These are phyloP conservation scores for Fusarium napiforme DNA, from an alignment of 2,329 filamentous ascomycete genomes.

Conservation along the genomic window DNA sequence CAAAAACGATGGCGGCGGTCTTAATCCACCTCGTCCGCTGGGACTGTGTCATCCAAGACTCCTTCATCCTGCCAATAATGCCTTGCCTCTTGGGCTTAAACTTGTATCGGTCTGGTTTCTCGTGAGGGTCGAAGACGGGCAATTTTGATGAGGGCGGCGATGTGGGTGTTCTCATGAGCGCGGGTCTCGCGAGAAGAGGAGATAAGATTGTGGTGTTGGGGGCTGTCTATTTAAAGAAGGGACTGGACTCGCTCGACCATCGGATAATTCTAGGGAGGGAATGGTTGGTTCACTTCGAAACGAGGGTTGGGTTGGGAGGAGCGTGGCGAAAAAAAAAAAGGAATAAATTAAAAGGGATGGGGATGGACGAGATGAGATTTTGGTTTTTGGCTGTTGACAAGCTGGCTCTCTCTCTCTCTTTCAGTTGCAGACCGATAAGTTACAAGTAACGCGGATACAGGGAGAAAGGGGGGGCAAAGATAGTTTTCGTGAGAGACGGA, in stretches of 20 bases:
- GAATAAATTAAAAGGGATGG: constrained; percentile 30
- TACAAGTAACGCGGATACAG: not conserved
- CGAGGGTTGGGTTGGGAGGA: constrained; percentile 9
- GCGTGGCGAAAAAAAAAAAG: constrained; percentile 23
- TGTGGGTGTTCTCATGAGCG: constrained; percentile 71
- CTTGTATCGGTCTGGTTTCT: constrained; percentile 72
- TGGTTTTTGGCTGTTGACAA: constrained; percentile 18
- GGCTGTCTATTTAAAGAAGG: constrained; percentile 35
- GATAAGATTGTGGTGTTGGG: constrained; percentile 14
- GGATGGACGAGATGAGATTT: constrained; percentile 6
- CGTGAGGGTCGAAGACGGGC: constrained; percentile 69
- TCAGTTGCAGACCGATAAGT: constrained; percentile 1
- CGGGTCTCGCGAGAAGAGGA: constrained; percentile 32
- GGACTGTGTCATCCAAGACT: constrained; percentile 70
- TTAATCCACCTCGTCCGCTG: constrained; percentile 74
- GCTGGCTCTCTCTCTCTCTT: constrained; percentile 4
- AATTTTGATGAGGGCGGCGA: constrained; percentile 69
- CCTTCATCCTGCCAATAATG: constrained; percentile 66
- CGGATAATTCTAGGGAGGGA: constrained; percentile 12
- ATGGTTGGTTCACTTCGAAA: constrained; percentile 12
- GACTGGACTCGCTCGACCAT: constrained; percentile 44
- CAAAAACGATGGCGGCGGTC: constrained; percentile 70
- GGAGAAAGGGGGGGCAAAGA: constrained; percentile 31
- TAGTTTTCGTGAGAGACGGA: constrained; percentile 29
- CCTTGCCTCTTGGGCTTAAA: constrained; percentile 57